phyloP scores from a whole-genome alignment of 2,329 filamentous ascomycete genomes.

The Mariannaea elegans region DNA sequence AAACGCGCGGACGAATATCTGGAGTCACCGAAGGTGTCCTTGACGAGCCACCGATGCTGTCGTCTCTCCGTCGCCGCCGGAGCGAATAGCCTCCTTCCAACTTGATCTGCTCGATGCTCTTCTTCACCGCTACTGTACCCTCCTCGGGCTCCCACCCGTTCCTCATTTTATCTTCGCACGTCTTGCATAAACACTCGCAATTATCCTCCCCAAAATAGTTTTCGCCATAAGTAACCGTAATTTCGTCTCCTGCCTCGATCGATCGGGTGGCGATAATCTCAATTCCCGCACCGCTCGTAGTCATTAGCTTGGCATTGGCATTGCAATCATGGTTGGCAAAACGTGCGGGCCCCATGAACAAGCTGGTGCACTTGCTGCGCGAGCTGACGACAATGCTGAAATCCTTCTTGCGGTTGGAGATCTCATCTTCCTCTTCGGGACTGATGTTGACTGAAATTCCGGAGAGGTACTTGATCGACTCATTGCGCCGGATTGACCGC shows the following conservation, averaged over 20 bases:
- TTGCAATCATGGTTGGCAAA: slow-evolving; percentile 98
- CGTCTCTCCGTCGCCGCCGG: slow-evolving; percentile 62
- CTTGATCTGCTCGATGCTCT: slow-evolving; percentile 62
- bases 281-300: slow-evolving; percentile 85
- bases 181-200: slow-evolving; percentile 90
- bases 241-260: slow-evolving; percentile 90
- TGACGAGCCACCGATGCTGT: slow-evolving; percentile 59
- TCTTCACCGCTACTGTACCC: slow-evolving; percentile 55
- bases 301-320: slow-evolving; percentile 88
- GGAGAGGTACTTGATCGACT: slow-evolving; percentile 88
- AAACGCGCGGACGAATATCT: slow-evolving; percentile 61
- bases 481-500: slow-evolving; percentile 79
- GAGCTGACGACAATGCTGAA: slow-evolving; percentile 98
- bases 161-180: slow-evolving; percentile 76
- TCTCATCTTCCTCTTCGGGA: slow-evolving; percentile 84
- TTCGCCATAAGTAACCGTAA: slow-evolving; percentile 95
- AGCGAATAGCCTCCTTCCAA: slow-evolving; percentile 64
- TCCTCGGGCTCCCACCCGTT: slow-evolving; percentile 83
- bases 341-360: slow-evolving; percentile 93
- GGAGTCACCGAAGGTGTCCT: slow-evolving; percentile 67
- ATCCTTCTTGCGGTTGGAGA: slow-evolving; percentile 85
- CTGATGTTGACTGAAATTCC: slow-evolving; percentile 95
- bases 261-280: slow-evolving; percentile 85
- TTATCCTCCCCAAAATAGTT: slow-evolving; percentile 97
- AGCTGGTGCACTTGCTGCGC: slow-evolving; percentile 85